A percentile compares a stretch with the other conserved stretches of the same genome.
Conservation (phyloP, 495 filamentous ascomycete species). For the Trichoderma asperelloides region DNA sequence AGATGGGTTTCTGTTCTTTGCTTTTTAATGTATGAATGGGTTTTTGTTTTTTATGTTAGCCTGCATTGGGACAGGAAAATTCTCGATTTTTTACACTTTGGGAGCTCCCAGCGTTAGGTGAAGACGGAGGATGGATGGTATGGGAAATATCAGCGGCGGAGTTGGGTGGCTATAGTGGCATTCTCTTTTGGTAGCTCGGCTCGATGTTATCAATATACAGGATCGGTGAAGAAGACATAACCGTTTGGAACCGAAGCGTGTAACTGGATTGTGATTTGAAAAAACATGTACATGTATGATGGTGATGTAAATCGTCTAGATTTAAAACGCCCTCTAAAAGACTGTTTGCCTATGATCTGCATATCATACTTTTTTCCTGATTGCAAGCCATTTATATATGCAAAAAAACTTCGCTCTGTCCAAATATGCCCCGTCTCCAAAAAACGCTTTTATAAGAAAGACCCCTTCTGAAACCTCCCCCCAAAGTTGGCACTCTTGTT, state of each 20-base stretch:
- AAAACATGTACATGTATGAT: neutral
- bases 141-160: slow-evolving; percentile 3
- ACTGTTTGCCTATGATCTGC: too few species aligned
- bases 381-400: neutral
- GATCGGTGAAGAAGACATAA: neutral
- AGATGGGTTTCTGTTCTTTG: too few species aligned
- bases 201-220: slow-evolving; percentile 2
- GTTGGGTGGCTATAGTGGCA: slow-evolving; percentile 1
- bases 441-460: slow-evolving; percentile 51
- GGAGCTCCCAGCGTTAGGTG: slow-evolving; percentile 8
- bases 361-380: too few species aligned
- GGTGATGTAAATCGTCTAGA: too few species aligned
- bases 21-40: neutral
- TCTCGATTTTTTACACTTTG: neutral
- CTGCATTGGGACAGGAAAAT: too few species aligned
- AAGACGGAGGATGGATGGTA: neutral
- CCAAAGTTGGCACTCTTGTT: slow-evolving; percentile 75
- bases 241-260: neutral
- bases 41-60: neutral
- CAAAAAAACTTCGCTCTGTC: neutral
- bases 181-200: slow-evolving; percentile 5
- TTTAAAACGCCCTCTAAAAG: too few species aligned
- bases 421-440: neutral
- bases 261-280: neutral
- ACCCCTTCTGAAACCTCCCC: slow-evolving; percentile 71